Evolutionary conservation across 345 rosid genomes (phyloP), one percentile per base, ranked within the genome.

Genomic region (Euphorbia pulcherrima): DNA sequence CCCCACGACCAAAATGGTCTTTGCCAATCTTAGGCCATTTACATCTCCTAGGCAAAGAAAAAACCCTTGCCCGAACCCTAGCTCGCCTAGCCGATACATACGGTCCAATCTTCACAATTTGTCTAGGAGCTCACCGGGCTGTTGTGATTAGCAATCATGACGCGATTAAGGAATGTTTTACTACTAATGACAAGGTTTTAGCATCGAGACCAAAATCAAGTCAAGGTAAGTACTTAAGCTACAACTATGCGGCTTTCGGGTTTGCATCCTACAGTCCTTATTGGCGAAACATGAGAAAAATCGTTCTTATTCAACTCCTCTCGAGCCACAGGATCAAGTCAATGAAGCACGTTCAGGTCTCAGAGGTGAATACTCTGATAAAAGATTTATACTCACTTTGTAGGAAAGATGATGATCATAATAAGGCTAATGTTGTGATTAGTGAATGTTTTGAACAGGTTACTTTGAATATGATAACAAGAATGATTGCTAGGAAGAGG

Each of bases 401-500:
- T n/a, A 29, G 13, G 20, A 65, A 62, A 33, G 4, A 33, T 33
- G 7, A 33, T 2, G 29, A 39, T 12, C 56, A 18, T 46, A 8
- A 5, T 12, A 44, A 0, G 9, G n/a, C 37, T 8, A 65, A 50
- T 29, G 58, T 65, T 13, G 58, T 13, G 1, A 65, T 70, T 18
- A 75, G 79, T 37, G 74, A 70, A 20, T 51, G 23, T 8, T 41
- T 75, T 8, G 60, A 70, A 2, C 71, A 41, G 30, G 4, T 75
- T 13, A 61, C 64, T 21, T 21, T 70, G 12, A 70, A 75, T 46
- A 60, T 33, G 68, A 70, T 75, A 16, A 75, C 68, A 2, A 65
- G 59, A 64, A 64, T 75, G 71, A 75, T 75, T 29, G 75, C 74
- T 0, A 74, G 79, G n/a, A 75, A 75, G 50, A 75, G 52, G 48